Evolutionary conservation across 257 asterid genomes (phyloP), one percentile per base, ranked within the genome.

Genomic region (Agastache rugosa): DNA sequence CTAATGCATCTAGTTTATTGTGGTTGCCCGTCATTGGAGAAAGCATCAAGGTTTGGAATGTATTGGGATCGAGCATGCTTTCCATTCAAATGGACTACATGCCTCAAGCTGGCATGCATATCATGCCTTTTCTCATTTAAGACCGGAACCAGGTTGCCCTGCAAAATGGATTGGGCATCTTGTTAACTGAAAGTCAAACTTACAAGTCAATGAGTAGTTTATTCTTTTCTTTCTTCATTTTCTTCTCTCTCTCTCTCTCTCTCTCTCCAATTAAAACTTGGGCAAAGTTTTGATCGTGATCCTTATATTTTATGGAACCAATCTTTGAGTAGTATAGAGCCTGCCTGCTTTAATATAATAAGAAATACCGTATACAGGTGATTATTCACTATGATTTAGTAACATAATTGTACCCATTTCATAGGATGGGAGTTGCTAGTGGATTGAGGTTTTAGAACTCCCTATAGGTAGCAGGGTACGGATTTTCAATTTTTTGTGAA

Each of bases 301-400:
- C 19, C 63, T 63, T 64, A 55, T 39, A 41, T 39, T 29, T 17
- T 68, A n/a, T 74, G 76, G 78, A 77, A 48, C 56, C 63, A 64
- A 51, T 51, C 45, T n/a, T 63, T 53, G 58, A 51, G 23, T 44
- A 34, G 31, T 67, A 29, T 69, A 63, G 73, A 59, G 35, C 55
- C 60, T 41, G 41, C 11, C 39, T 35, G n/a, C 42, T 61, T 41
- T 75, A 44, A 51, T 67, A n/a, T 14, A 23, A 62, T 63, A 34
- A 51, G 42, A n/a, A 75, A 39, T 75, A 34, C 14, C 17, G n/a
- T 34, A 58, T 23, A 11, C 37, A n/a, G 42, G 63, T 74, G 34
- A n/a, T 14, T 31, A 54, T 39, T 69, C 14, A 35, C 27, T 48
- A 35, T 74, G 64, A 48, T 15, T 31, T 51, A 41, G 41, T 51